A percentile compares a stretch with the other conserved stretches of the same genome.
Conservation (phyloP, 768 basidiomycete species). For the Myochromella boudieri region DNA sequence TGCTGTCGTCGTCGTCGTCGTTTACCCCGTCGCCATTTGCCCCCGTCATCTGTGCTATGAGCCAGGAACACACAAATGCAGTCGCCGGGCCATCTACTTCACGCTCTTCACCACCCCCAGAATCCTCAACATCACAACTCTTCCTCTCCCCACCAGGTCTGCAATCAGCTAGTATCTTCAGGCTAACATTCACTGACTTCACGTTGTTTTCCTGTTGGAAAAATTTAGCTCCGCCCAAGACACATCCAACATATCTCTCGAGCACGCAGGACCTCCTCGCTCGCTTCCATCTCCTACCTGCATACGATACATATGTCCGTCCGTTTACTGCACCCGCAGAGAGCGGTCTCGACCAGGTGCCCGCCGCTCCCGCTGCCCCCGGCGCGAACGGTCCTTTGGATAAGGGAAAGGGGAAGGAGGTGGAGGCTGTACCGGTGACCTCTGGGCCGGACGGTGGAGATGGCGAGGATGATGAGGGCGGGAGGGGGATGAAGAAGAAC, state of each 20-base stretch:
- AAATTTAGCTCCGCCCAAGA: slow-evolving; percentile 32
- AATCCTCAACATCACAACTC: slow-evolving; percentile 26
- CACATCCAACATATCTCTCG: slow-evolving; percentile 50
- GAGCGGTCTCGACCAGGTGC: slow-evolving; percentile 22
- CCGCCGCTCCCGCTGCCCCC: slow-evolving; percentile 15
- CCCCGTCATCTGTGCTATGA: slow-evolving; percentile 29
- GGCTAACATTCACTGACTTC: not conserved
- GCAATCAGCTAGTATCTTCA: slow-evolving; percentile 24
- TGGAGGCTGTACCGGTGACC: slow-evolving; percentile 31
- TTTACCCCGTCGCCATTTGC: slow-evolving; percentile 15
- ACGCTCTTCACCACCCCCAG: slow-evolving; percentile 27
- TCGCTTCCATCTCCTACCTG: slow-evolving; percentile 65
- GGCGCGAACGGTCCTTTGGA: slow-evolving; percentile 28
- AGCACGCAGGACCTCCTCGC: slow-evolving; percentile 81
- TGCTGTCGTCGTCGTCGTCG: slow-evolving; percentile 20
- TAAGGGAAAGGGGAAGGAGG: slow-evolving; percentile 54
- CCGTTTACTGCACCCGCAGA: slow-evolving; percentile 39
- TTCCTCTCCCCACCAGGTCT: slow-evolving; percentile 44
- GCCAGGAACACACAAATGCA: slow-evolving; percentile 48
- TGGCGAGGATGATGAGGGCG: slow-evolving; percentile 53
- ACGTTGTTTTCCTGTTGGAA: slow-evolving; percentile 7
- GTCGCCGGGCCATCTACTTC: slow-evolving; percentile 62
- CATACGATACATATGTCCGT: slow-evolving; percentile 85
- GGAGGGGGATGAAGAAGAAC: slow-evolving; percentile 67
- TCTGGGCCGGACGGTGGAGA: slow-evolving; percentile 40